phyloP scores from a whole-genome alignment of 2,329 filamentous ascomycete species.

The Aspergillus cejpii region DNA sequence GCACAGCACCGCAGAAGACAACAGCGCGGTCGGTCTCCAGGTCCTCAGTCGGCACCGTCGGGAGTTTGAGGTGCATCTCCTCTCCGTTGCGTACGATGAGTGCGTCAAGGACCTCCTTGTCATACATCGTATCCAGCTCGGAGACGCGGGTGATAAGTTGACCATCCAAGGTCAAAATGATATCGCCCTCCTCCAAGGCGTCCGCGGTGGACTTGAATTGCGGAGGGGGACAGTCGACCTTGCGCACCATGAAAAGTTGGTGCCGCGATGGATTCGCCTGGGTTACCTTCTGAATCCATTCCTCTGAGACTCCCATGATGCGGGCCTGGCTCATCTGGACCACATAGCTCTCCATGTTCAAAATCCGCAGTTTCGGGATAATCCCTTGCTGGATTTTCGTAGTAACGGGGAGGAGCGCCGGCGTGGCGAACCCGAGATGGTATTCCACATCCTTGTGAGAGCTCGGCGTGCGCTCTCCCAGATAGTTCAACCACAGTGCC shows the following conservation, averaged over 20 bases:
- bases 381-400: slow-evolving; percentile 73
- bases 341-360: slow-evolving; percentile 89
- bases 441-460: slow-evolving; percentile 91
- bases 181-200: slow-evolving; percentile 78
- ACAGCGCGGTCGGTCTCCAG: slow-evolving; percentile 89
- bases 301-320: slow-evolving; percentile 92
- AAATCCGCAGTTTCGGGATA: slow-evolving; percentile 74
- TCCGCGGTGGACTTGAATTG: slow-evolving; percentile 43
- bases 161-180: slow-evolving; percentile 83
- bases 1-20: slow-evolving; percentile 87
- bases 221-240: slow-evolving; percentile 61
- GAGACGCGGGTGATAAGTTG: slow-evolving; percentile 89
- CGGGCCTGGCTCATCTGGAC: slow-evolving; percentile 96
- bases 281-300: slow-evolving; percentile 90
- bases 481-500: slow-evolving; percentile 92
- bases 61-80: slow-evolving; percentile 68
- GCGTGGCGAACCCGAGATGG: slow-evolving; percentile 84
- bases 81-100: slow-evolving; percentile 78
- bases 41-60: slow-evolving; percentile 80
- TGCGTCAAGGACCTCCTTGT: slow-evolving; percentile 72
- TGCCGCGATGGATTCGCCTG: slow-evolving; percentile 84
- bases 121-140: slow-evolving; percentile 95
- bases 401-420: slow-evolving; percentile 81
- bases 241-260: slow-evolving; percentile 97
- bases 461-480: slow-evolving; percentile 75